phyloP scores from a whole-genome alignment of 257 asterid genomes.

The Nicotiana attenuata region DNA sequence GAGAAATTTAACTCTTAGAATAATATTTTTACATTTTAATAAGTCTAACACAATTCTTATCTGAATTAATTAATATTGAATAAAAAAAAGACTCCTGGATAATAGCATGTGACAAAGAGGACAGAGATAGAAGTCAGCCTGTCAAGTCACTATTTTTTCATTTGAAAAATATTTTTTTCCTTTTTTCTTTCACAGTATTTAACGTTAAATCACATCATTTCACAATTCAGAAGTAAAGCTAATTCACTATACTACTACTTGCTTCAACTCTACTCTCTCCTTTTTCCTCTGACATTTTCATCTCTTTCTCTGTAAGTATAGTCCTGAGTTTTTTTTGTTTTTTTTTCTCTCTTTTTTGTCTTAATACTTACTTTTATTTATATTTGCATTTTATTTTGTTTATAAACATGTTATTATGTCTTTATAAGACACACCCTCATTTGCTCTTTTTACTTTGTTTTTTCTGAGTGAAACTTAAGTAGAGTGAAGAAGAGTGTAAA shows the following conservation, averaged over 20 bases:
- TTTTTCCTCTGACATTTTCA: conserved; percentile 15
- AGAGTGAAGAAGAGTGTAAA: background rate
- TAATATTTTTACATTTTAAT: no score
- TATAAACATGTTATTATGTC: background rate
- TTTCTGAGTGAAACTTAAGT: conserved; percentile 5
- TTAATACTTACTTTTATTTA: background rate
- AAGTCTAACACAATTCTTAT: no score
- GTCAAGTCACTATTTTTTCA: conserved; percentile 54
- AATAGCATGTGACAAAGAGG: background rate
- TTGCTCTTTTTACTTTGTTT: conserved; percentile 18
- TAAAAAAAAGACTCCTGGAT: no score
- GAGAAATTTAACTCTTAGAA: no score
- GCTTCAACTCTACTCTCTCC: background rate
- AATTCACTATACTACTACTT: background rate
- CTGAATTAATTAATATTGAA: no score
- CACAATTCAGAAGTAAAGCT: conserved; percentile 22
- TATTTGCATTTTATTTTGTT: conserved; percentile 17
- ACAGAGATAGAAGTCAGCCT: conserved; percentile 27
- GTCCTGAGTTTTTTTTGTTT: background rate
- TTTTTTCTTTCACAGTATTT: conserved; percentile 21
- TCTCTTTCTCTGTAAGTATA: conserved; percentile 9
- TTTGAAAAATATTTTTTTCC: conserved; percentile 2
- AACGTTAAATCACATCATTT: conserved; percentile 55
- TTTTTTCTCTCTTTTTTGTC: background rate
- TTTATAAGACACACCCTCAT: conserved; percentile 15